These are phyloP conservation scores for Irpex sp. DNA, from an alignment of 1,284 basidiomycete species.

Conservation along the genomic window DNA sequence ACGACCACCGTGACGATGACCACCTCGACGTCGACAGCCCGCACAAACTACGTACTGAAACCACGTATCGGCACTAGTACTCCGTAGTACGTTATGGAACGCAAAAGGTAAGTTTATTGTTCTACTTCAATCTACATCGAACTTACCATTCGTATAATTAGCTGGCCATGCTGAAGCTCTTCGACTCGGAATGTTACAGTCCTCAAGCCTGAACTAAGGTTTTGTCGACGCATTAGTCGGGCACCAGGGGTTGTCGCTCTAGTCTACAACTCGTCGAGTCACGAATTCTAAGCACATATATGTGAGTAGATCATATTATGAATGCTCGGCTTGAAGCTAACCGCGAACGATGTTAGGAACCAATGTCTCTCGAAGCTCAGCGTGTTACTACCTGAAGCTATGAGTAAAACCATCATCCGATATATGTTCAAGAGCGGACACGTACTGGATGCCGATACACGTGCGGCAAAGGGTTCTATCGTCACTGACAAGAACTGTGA, in stretches of 20 bases:
- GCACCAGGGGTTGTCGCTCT: constrained; percentile 12
- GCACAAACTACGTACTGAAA: too few species aligned
- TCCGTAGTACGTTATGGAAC: too few species aligned
- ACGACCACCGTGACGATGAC: too few species aligned
- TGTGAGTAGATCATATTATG: constrained; percentile 19
- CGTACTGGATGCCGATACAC: constrained; percentile 94
- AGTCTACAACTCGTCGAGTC: constrained; percentile 26
- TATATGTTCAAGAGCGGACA: constrained; percentile 93
- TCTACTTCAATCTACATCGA: too few species aligned
- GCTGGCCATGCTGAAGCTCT: too few species aligned
- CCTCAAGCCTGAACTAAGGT: too few species aligned
- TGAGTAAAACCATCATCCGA: constrained; percentile 96
- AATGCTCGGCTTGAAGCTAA: background rate
- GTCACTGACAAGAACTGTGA: constrained; percentile 82
- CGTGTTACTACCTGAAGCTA: constrained; percentile 63
- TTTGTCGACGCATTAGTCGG: too few species aligned
- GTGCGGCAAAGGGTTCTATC: constrained; percentile 89
- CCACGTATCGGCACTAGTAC: too few species aligned
- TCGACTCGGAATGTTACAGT: too few species aligned
- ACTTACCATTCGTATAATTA: too few species aligned
- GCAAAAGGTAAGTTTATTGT: too few species aligned
- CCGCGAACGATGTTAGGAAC: constrained; percentile 63
- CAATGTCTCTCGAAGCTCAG: constrained; percentile 72
- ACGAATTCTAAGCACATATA: constrained; percentile 33
- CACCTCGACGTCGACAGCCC: too few species aligned